A percentile compares a stretch with the other conserved stretches of the same genome.
phyloP scores from a whole-genome alignment of 2,329 filamentous ascomycete genomes.

The Claviceps lovelessii region DNA sequence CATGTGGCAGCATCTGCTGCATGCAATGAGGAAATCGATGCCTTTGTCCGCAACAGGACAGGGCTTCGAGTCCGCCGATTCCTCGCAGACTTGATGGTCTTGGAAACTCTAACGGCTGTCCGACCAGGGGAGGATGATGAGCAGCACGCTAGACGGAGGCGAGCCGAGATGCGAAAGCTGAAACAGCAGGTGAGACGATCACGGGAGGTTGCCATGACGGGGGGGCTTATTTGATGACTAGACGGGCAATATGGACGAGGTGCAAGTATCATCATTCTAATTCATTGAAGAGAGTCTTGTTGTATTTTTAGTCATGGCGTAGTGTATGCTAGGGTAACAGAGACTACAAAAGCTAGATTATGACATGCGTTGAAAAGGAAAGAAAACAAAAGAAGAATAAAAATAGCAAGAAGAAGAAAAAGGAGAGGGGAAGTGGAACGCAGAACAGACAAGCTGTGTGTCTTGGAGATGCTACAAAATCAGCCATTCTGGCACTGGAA shows the following conservation, averaged over 20 bases:
- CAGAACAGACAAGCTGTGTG: no score
- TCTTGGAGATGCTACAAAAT: no score
- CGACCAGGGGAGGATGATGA: conserved; percentile 11
- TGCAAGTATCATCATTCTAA: not conserved
- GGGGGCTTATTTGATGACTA: conserved; percentile 5
- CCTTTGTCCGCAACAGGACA: conserved; percentile 35
- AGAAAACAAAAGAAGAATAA: no score
- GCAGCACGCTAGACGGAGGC: conserved; percentile 15
- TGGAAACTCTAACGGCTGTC: conserved; percentile 30
- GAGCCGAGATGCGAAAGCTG: conserved; percentile 19
- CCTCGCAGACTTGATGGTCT: conserved; percentile 36
- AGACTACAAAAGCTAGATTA: not conserved
- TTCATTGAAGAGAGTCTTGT: not conserved
- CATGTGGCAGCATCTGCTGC: conserved; percentile 42
- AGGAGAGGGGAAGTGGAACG: not conserved
- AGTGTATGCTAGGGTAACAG: conserved; percentile 3
- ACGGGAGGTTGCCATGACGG: conserved; percentile 12
- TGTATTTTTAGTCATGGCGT: conserved; percentile 1
- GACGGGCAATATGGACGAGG: not conserved
- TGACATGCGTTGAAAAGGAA: not conserved
- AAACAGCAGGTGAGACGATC: conserved; percentile 24
- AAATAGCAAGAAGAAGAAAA: not conserved
- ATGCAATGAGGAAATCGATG: conserved; percentile 39
- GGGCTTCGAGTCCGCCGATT: conserved; percentile 40
- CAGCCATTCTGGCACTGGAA: no score